Base-by-base conservation (phyloP, 2,329 filamentous ascomycete genomes). In the Fusarium sp. region DNA sequence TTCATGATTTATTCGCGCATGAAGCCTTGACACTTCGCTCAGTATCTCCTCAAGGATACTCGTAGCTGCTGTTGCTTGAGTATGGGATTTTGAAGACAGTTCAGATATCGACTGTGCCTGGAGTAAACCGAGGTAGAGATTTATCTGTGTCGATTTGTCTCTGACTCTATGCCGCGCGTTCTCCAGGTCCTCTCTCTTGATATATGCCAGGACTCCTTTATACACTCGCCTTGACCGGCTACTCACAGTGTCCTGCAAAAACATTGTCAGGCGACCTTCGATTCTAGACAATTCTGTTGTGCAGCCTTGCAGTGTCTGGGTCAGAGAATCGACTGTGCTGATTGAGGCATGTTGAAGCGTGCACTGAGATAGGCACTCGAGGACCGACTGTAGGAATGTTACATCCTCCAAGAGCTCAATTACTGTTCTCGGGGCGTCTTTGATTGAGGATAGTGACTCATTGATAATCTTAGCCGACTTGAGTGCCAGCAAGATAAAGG, bases 391-490 rank as follows among this genome's bases (percentile, higher is more conserved):
- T 2, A 66, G 6, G 4, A 53, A 59, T 8, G 55, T 24, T 7
- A 66, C 16, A 7, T 66, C 63, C 7, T 55, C 41, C 0, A 27
- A 7, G 1, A 61, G 12, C 6, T 65, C 63, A 6, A 29, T 25
- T 1, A 55, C 44, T 45, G 25, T 37, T 20, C 13, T 60, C 0
- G 61, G 61, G 2, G 61, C 61, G 16, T 61, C 61, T 37, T 49
- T 60, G 48, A 66, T 65, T 11, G 42, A 37, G 1, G 54, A 61
- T 4, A 66, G 48, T 3, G 63, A 54, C 41, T 66, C 63, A 27
- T 66, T 47, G 13, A 66, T 32, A 16, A 61, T 12, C 18, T 66
- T 66, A 14, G 44, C 48, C 6, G 63, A 65, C 32, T 66, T 66
- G 18, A 66, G 55, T 6, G 54, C 63, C 2, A 66, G 8, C 4